Conservation (phyloP, 23 red algal genomes). For the Gracilaria gracilis region DNA sequence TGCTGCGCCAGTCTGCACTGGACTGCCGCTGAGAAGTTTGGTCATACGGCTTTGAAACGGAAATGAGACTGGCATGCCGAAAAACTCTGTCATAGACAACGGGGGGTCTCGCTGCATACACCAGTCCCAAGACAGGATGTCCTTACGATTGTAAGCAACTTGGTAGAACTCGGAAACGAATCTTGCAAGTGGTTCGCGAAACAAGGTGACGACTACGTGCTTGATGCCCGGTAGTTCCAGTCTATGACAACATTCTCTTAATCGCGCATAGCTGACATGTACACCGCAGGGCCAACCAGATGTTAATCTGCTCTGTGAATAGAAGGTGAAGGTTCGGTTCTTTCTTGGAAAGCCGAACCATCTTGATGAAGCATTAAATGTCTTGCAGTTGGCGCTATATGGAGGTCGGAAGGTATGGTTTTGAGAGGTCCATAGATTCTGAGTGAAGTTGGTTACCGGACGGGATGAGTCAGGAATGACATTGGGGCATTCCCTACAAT, state of each 20-base stretch:
- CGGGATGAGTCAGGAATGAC: conserved; percentile 41
- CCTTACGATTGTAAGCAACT: conserved; percentile 39
- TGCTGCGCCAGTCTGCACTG: conserved; percentile 36
- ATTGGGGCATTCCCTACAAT: conserved; percentile 50
- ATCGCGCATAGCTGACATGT: conserved; percentile 56
- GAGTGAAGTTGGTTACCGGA: conserved; percentile 7
- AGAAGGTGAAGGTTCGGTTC: conserved; percentile 43
- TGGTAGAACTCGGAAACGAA: conserved; percentile 62
- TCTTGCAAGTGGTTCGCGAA: conserved; percentile 56
- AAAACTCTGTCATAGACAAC: conserved; percentile 55
- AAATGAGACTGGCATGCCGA: conserved; percentile 62
- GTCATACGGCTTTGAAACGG: conserved; percentile 67
- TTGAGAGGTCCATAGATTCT: conserved; percentile 45
- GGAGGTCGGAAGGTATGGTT: conserved; percentile 35
- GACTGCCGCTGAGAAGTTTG: conserved; percentile 53
- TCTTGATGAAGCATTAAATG: conserved; percentile 38
- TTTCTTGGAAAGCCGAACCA: conserved; percentile 54
- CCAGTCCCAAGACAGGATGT: conserved; percentile 58
- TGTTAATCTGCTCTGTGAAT: conserved; percentile 46
- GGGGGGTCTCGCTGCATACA: conserved; percentile 41
- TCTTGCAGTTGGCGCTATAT: conserved; percentile 48
- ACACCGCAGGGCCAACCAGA: conserved; percentile 68
- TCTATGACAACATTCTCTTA: conserved; percentile 36
- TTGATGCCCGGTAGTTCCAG: conserved; percentile 49
- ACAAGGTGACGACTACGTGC: conserved; percentile 46